These are phyloP conservation scores for Alternaria angustiovoidea DNA, from an alignment of 2,329 filamentous ascomycete species.

Conservation along the genomic window DNA sequence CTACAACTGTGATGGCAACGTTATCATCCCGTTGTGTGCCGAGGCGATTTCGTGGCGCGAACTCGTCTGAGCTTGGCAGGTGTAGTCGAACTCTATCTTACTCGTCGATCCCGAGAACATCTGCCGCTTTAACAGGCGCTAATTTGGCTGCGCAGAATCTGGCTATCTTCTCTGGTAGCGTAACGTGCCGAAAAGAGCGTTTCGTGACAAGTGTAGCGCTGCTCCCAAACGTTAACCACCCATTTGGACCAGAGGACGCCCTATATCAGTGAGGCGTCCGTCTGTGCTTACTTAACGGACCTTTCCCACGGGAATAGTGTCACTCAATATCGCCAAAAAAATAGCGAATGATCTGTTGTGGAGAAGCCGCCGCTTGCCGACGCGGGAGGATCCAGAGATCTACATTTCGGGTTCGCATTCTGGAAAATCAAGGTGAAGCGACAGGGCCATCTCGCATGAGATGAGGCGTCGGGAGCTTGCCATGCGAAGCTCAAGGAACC, in stretches of 20 bases:
- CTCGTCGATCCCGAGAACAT: neutral
- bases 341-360: slow-evolving; percentile 5
- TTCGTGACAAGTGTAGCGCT: slow-evolving; percentile 7
- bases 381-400: slow-evolving; percentile 15
- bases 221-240: neutral
- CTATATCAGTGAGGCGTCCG: neutral
- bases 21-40: neutral
- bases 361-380: slow-evolving; percentile 9
- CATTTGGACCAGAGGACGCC: neutral
- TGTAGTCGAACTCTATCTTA: slow-evolving; percentile 7
- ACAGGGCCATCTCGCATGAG: neutral
- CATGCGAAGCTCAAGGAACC: neutral
- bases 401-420: slow-evolving; percentile 10
- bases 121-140: slow-evolving; percentile 9
- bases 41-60: neutral
- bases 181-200: slow-evolving; percentile 12
- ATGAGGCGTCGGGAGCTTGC: neutral
- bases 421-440: slow-evolving; percentile 2
- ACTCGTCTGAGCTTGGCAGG: slow-evolving; percentile 7
- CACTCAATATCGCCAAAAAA: neutral
- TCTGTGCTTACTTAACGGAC: neutral
- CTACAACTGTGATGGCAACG: neutral
- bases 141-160: neutral
- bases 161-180: neutral
- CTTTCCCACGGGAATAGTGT: neutral